A percentile compares a stretch with the other conserved stretches of the same genome.
phyloP scores from a whole-genome alignment of 495 filamentous ascomycete species.

The Penicillium coffeae region DNA sequence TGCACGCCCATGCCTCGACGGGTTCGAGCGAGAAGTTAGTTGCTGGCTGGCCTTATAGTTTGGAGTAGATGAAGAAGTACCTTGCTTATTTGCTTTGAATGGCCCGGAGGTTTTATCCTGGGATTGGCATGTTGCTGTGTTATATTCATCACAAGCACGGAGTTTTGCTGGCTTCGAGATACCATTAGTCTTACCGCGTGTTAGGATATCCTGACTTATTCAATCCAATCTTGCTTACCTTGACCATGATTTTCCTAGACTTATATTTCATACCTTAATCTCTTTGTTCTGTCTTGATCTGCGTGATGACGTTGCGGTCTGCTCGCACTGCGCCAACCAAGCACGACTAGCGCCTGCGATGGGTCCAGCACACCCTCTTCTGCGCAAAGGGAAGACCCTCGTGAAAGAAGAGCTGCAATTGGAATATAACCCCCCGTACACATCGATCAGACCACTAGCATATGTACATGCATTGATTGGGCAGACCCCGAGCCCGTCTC shows the following conservation, averaged over 20 bases:
- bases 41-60: constrained; percentile 1
- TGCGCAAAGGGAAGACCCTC: background rate
- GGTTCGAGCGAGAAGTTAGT: constrained; percentile 27
- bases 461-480: too few species aligned
- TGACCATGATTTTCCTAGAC: too few species aligned
- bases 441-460: background rate
- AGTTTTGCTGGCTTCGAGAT: constrained; percentile 5
- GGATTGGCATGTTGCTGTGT: background rate
- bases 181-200: background rate
- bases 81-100: background rate
- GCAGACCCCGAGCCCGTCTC: too few species aligned
- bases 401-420: background rate
- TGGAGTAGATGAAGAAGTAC: background rate
- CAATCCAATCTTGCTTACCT: background rate
- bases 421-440: background rate
- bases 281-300: background rate
- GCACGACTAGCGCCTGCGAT: background rate
- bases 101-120: background rate
- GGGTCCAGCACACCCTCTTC: background rate
- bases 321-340: background rate
- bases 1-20: constrained; percentile 41
- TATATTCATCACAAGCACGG: background rate
- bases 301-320: background rate
- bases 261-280: too few species aligned
- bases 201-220: background rate